phyloP scores from a whole-genome alignment of 2,329 filamentous ascomycete species.

The Exophiala bonariae region DNA sequence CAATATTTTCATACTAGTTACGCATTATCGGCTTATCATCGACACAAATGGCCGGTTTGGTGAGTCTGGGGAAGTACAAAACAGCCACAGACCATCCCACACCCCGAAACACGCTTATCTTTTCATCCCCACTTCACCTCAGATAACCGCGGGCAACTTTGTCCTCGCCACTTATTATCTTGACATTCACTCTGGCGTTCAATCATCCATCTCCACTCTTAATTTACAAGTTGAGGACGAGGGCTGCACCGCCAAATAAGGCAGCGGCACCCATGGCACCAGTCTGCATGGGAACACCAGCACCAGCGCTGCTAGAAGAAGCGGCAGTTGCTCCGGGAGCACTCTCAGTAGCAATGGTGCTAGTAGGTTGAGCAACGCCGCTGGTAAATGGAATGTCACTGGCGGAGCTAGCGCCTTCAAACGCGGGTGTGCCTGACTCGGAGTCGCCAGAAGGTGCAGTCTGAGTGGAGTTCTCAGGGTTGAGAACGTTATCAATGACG shows the following conservation, averaged over 20 bases:
- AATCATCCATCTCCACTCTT: not conserved
- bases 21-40: no score
- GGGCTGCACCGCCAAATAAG: conserved; percentile 23
- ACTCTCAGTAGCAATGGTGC: conserved; percentile 6
- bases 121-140: no score
- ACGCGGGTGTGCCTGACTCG: conserved; percentile 53
- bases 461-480: conserved; percentile 52
- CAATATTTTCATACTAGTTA: no score
- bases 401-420: conserved; percentile 52
- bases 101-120: no score
- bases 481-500: conserved; percentile 61
- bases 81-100: no score
- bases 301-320: conserved; percentile 11
- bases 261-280: conserved; percentile 28
- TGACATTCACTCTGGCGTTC: not conserved
- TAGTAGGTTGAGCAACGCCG: conserved; percentile 48
- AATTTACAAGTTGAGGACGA: conserved; percentile 19
- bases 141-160: no score
- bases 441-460: conserved; percentile 45
- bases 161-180: no score
- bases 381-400: conserved; percentile 57
- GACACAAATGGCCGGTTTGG: no score
- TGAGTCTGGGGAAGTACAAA: no score
- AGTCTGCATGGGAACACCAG: conserved; percentile 25
- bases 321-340: conserved; percentile 9